Evolutionary conservation across 2,329 filamentous ascomycete genomes (phyloP).

Genomic region (Zymoseptoria ardabiliae): DNA sequence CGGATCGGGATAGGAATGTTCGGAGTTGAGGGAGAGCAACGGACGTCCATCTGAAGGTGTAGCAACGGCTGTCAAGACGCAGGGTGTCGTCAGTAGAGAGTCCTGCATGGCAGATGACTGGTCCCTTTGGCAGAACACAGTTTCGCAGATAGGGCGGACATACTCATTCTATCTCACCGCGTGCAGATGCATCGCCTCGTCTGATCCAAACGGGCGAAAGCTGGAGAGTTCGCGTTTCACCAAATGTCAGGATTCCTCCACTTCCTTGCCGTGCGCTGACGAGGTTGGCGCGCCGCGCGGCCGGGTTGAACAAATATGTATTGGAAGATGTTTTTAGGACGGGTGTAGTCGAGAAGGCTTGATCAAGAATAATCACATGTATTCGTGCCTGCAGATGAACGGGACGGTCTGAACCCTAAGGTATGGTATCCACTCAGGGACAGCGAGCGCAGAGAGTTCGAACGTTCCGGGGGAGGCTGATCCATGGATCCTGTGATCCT

Average conservation of each 20-base stretch:
- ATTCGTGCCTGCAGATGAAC: not conserved
- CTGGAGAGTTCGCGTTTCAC: not conserved
- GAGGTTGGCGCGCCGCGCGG: not conserved
- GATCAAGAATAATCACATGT: not conserved
- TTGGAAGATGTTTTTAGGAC: no score
- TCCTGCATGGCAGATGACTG: constrained; percentile 5
- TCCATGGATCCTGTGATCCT: not conserved
- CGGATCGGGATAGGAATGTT: constrained; percentile 12
- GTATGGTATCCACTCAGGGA: not conserved
- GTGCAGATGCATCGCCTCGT: constrained; percentile 3
- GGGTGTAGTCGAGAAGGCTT: no score
- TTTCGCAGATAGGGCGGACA: constrained; percentile 3
- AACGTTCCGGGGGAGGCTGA: not conserved
- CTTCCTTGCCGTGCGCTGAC: not conserved
- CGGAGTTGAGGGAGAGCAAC: constrained; percentile 7
- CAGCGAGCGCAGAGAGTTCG: not conserved
- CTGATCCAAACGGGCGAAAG: not conserved
- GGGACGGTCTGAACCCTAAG: not conserved
- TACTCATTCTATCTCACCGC: constrained; percentile 12
- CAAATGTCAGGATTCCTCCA: not conserved
- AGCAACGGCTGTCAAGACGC: constrained; percentile 22
- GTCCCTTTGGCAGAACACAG: not conserved
- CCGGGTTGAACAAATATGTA: not conserved
- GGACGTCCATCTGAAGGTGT: constrained; percentile 22
- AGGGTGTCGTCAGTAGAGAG: constrained; percentile 19